These are phyloP conservation scores for Kuraishia borneana DNA, from an alignment of 805 yeast genomes.

Conservation along the genomic window DNA sequence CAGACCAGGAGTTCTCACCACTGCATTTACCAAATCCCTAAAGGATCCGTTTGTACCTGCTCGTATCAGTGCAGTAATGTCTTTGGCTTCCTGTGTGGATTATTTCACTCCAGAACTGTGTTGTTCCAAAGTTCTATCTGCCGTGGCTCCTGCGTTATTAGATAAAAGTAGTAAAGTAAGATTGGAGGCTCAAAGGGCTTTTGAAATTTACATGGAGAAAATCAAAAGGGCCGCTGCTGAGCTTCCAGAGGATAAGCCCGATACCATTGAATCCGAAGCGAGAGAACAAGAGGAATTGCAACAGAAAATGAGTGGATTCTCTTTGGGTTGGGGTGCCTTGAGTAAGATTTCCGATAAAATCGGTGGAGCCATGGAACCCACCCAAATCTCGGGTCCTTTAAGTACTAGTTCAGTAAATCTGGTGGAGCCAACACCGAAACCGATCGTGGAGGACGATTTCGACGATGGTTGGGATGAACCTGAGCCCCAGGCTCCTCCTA, in stretches of 20 bases:
- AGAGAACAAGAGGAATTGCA: conserved; percentile 7
- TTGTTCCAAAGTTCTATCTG: conserved; percentile 72
- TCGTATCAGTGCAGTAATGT: conserved; percentile 64
- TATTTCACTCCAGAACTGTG: conserved; percentile 65
- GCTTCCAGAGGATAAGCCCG: conserved; percentile 15
- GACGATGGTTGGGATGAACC: conserved; percentile 18
- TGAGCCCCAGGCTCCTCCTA: conserved; percentile 3
- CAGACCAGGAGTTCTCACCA: conserved; percentile 66
- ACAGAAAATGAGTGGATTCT: conserved; percentile 9
- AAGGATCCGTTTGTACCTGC: conserved; percentile 72
- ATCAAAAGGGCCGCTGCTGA: conserved; percentile 35
- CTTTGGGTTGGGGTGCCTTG: conserved; percentile 9
- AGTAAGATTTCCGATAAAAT: conserved; percentile 3
- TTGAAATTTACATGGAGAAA: conserved; percentile 48
- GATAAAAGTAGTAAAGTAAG: conserved; percentile 68
- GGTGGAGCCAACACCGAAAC: too few species aligned
- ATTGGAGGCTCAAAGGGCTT: conserved; percentile 55
- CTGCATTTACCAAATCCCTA: conserved; percentile 78
- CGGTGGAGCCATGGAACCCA: too few species aligned
- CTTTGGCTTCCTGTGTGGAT: conserved; percentile 54
- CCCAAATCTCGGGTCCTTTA: too few species aligned
- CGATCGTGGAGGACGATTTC: conserved; percentile 9
- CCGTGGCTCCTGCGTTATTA: conserved; percentile 72
- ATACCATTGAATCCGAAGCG: conserved; percentile 12
- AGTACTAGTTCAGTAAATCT: too few species aligned